Conservation (phyloP, 2,329 filamentous ascomycete genomes). For the Cryoendolithus antarcticus region DNA sequence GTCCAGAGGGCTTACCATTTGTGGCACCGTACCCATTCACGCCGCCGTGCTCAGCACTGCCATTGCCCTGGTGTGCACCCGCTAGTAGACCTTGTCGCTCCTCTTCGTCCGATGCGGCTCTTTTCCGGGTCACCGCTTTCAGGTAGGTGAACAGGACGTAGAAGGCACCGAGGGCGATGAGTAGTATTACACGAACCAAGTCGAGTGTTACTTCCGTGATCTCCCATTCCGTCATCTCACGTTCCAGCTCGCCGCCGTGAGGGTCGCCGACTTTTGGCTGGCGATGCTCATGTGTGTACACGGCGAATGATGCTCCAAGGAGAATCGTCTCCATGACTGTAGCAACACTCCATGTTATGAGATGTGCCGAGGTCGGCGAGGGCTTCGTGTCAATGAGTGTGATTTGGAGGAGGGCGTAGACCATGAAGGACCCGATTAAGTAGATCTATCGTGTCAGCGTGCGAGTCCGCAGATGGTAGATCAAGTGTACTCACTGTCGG, state of each 20-base stretch:
- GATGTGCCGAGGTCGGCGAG: constrained; percentile 68
- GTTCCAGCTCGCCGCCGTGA: constrained; percentile 20
- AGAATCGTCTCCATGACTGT: constrained; percentile 63
- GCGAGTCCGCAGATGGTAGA: background rate
- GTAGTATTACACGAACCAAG: constrained; percentile 53
- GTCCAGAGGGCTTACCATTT: constrained; percentile 33
- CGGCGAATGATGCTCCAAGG: constrained; percentile 52
- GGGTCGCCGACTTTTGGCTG: constrained; percentile 44
- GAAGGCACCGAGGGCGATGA: constrained; percentile 47
- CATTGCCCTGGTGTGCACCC: constrained; percentile 32
- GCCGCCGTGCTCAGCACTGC: constrained; percentile 25
- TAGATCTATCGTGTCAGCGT: constrained; percentile 53
- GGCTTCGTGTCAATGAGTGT: constrained; percentile 74
- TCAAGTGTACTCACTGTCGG: constrained; percentile 48
- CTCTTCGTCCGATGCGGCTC: constrained; percentile 21
- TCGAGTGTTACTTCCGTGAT: constrained; percentile 54
- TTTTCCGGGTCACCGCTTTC: constrained; percentile 13
- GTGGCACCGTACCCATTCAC: constrained; percentile 38
- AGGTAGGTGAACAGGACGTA: constrained; percentile 44
- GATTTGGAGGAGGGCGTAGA: constrained; percentile 75
- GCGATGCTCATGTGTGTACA: constrained; percentile 57
- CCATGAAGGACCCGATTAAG: constrained; percentile 70
- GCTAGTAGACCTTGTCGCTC: constrained; percentile 44
- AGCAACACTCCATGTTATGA: constrained; percentile 65
- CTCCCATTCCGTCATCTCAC: constrained; percentile 46